A percentile compares a stretch with the other conserved stretches of the same genome.
Conservation (phyloP, 768 basidiomycete genomes). For the Suillus subluteus region DNA sequence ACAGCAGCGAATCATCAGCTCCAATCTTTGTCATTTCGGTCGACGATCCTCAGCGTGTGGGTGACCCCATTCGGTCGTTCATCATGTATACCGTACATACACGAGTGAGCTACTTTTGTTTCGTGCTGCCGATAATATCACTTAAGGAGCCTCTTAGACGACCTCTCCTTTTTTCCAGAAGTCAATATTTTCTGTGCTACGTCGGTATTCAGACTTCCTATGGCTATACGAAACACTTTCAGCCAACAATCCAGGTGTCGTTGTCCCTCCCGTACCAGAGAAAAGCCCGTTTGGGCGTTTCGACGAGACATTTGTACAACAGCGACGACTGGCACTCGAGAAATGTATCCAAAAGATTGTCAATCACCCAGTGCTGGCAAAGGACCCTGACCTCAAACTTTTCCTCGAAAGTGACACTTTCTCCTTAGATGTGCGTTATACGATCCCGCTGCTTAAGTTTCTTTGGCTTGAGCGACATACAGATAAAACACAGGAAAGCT, state of each 20-base stretch:
- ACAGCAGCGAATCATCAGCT: slow-evolving; percentile 50
- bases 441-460: not conserved
- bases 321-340: slow-evolving; percentile 81
- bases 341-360: slow-evolving; percentile 93
- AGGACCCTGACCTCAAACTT: slow-evolving; percentile 84
- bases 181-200: slow-evolving; percentile 86
- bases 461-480: slow-evolving; percentile 12
- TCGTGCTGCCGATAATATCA: not conserved
- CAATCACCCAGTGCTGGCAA: slow-evolving; percentile 86
- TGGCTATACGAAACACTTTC: slow-evolving; percentile 94
- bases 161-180: slow-evolving; percentile 85
- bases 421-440: slow-evolving; percentile 74
- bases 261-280: slow-evolving; percentile 95
- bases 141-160: slow-evolving; percentile 52
- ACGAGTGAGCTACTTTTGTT: slow-evolving; percentile 48
- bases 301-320: slow-evolving; percentile 88
- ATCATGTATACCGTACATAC: slow-evolving; percentile 98
- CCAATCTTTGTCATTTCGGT: slow-evolving; percentile 87
- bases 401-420: slow-evolving; percentile 96
- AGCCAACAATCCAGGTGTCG: slow-evolving; percentile 92
- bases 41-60: slow-evolving; percentile 96
- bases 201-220: slow-evolving; percentile 97
- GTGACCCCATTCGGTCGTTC: slow-evolving; percentile 92
- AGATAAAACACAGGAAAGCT: slow-evolving; percentile 89
- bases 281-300: slow-evolving; percentile 95